Conservation (phyloP, 2,329 filamentous ascomycete genomes). For the Penicillium polonicum region DNA sequence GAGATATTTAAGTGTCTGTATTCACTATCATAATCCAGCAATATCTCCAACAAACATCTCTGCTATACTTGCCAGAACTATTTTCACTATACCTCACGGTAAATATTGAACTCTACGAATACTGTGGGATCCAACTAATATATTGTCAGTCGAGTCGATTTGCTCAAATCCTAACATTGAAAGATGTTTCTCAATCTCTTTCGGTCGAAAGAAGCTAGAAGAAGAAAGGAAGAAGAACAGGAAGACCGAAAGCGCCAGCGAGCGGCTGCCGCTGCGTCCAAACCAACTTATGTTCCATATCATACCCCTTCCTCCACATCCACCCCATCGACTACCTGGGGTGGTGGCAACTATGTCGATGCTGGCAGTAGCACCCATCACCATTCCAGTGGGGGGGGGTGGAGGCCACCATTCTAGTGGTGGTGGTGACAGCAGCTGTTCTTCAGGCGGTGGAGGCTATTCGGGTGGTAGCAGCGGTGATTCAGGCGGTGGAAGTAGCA, state of each 20-base stretch:
- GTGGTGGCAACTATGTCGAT: background rate
- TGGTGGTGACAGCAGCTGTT: background rate
- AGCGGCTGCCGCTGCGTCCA: background rate
- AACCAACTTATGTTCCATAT: background rate
- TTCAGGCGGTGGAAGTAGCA: background rate
- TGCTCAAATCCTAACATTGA: background rate
- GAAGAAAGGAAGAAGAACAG: background rate
- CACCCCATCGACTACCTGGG: background rate
- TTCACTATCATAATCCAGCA: background rate
- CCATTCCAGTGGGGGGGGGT: background rate
- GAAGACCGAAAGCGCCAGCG: background rate
- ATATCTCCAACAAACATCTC: background rate
- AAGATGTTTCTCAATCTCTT: background rate
- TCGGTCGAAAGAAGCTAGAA: background rate
- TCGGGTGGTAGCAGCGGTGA: background rate
- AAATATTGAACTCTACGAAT: background rate
- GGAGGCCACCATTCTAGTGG: background rate
- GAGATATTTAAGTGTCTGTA: background rate
- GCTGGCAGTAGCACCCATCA: background rate
- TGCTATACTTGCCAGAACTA: background rate
- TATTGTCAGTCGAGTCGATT: background rate
- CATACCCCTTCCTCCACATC: background rate
- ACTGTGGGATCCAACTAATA: background rate
- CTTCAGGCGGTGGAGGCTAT: background rate
- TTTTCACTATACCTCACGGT: background rate